Percentiles rank a stretch among this genome's conserved stretches.
Evolutionary conservation across 169 alveolate genomes (phyloP).

Genomic region (Cryptosporidium baileyi): DNA sequence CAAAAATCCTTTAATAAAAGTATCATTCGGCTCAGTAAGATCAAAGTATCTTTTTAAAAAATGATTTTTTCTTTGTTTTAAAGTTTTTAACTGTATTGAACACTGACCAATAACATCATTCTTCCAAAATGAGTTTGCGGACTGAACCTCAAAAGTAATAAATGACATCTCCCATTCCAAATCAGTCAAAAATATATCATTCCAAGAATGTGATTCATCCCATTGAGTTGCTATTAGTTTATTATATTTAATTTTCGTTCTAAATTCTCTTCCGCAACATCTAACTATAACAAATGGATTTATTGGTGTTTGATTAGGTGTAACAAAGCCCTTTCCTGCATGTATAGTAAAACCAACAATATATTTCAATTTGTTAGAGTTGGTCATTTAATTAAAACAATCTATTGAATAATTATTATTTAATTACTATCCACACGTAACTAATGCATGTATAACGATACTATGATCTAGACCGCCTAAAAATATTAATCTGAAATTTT

Average conservation of each 20-base stretch:
- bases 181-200: slow-evolving; percentile 81
- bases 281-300: slow-evolving; percentile 88
- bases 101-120: slow-evolving; percentile 85
- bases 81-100: slow-evolving; percentile 83
- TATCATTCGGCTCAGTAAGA: slow-evolving; percentile 80
- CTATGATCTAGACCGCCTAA: slow-evolving; percentile 57
- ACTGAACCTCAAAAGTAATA: slow-evolving; percentile 88
- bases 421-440: slow-evolving; percentile 11
- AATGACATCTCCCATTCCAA: slow-evolving; percentile 87
- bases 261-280: slow-evolving; percentile 86
- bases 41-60: slow-evolving; percentile 81
- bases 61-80: slow-evolving; percentile 83
- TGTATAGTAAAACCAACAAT: slow-evolving; percentile 84
- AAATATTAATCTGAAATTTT: too few species aligned
- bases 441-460: slow-evolving; percentile 33
- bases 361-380: neutral
- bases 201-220: slow-evolving; percentile 89
- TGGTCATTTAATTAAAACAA: slow-evolving; percentile 16
- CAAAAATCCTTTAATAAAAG: slow-evolving; percentile 79
- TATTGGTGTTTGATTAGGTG: slow-evolving; percentile 76
- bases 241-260: slow-evolving; percentile 82
- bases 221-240: slow-evolving; percentile 87
- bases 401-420: neutral
- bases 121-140: slow-evolving; percentile 90
- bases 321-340: slow-evolving; percentile 81